Base-by-base conservation (phyloP, 2,329 filamentous ascomycete genomes). In the Nigrospora osmanthi region DNA sequence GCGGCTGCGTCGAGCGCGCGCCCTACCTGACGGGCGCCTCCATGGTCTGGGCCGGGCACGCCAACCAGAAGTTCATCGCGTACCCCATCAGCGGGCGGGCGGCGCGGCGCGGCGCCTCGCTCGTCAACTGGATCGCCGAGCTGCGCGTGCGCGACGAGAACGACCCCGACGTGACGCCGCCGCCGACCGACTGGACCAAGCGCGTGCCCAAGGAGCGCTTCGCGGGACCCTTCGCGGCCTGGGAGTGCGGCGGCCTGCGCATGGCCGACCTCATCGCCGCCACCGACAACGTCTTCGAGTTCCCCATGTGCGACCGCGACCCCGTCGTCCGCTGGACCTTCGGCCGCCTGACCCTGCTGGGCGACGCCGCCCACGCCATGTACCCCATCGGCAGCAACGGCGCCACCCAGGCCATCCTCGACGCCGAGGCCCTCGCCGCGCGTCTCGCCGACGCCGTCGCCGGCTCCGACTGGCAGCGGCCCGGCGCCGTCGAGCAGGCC, bases 301-400 rank as follows among this genome's bases (percentile, higher is more conserved):
- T 69, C 43, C 68, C 69, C 23, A 71, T 71, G 68, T 68, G 66
- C 44, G 68, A 71, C 47, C 60, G 67, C 10, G 42, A 57, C 35
- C 45, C 47, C 15, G 46, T 45, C 13, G 46, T 36, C 2, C 40
- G 43, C 40, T 48, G 47, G 62, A 76, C 30, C 35, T 75, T 76
- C 52, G 64, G 60, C 12, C 67, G 60, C 23, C 72, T 73, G 1
- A 81, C 76, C 43, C 62, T 86, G 0, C 58, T 87, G 12, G 83
- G 83, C 4, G 83, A 87, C 55, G 82, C 83, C 10, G 81, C 71
- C 2, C 81, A 85, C 54, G 40, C 33, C 1, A 67, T 70, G 59
- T 69, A 69, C 48, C 67, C 68, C 0, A 69, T 70, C 41, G 68
- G 68, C 3, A 62, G 57, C 14, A 70, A 71, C 38, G 67, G 68